Evolutionary conservation across 768 basidiomycete species (phyloP).

Genomic region (Paxillus ammoniavirescens): DNA sequence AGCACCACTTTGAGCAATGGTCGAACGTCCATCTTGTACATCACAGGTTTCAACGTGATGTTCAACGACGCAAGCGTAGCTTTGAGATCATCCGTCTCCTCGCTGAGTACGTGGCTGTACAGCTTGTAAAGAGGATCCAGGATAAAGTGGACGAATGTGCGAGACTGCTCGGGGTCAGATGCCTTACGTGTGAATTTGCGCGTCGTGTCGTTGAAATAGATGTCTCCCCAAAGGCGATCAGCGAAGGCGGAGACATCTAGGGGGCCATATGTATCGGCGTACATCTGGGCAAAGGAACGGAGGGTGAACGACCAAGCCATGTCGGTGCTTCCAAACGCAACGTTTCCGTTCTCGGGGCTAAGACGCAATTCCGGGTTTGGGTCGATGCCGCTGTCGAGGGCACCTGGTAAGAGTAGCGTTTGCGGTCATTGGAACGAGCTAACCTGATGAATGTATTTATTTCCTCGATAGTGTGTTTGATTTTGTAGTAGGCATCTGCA

Average conservation of each 20-base stretch:
- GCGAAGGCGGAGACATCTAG: conserved; percentile 87
- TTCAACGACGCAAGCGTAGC: conserved; percentile 73
- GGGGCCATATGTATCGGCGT: conserved; percentile 86
- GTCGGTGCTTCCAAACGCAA: conserved; percentile 94
- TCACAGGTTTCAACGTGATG: conserved; percentile 85
- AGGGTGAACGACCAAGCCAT: conserved; percentile 99
- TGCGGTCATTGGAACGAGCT: conserved; percentile 13
- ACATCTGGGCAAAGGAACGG: conserved; percentile 93
- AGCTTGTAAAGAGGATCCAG: conserved; percentile 96
- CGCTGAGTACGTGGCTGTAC: conserved; percentile 91
- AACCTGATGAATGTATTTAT: conserved; percentile 95
- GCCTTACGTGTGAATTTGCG: conserved; percentile 90
- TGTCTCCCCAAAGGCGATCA: conserved; percentile 94
- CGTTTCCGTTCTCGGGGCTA: conserved; percentile 94
- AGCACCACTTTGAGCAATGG: conserved; percentile 91
- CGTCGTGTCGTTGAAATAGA: conserved; percentile 83
- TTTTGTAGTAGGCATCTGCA: conserved; percentile 96
- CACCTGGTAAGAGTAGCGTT: neutral
- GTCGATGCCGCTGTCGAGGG: conserved; percentile 62
- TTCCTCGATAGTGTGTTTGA: conserved; percentile 98
- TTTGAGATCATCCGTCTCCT: conserved; percentile 87
- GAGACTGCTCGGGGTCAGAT: conserved; percentile 65
- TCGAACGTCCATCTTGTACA: conserved; percentile 98
- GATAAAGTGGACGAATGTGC: conserved; percentile 95
- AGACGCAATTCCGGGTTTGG: conserved; percentile 85